phyloP scores from a whole-genome alignment of 164 flowering plant genomes.

The Taxillus chinensis region DNA sequence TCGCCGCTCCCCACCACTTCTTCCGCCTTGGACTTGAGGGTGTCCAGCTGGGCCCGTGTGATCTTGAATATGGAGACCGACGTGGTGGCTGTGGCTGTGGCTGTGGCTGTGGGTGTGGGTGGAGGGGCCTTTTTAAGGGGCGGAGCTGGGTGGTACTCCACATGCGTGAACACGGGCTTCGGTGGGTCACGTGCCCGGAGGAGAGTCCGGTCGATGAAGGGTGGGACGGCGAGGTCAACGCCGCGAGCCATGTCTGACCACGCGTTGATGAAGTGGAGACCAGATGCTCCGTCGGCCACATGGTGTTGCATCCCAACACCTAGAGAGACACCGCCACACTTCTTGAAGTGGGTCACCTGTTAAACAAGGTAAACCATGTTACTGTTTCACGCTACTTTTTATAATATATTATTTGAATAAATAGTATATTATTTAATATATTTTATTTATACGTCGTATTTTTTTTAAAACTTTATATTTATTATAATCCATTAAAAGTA shows the following conservation, averaged over 20 bases:
- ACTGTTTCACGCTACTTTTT: too few species aligned
- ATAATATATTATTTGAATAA: too few species aligned
- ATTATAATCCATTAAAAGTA: too few species aligned
- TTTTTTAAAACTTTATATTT: too few species aligned
- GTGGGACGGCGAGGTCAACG: conserved; percentile 34
- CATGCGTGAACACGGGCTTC: conserved; percentile 40
- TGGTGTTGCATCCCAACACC: conserved; percentile 79
- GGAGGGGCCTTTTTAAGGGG: too few species aligned
- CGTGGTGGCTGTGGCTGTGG: conserved; percentile 10
- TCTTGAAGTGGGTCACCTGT: conserved; percentile 53
- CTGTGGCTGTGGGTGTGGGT: background rate
- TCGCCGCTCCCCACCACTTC: conserved; percentile 26
- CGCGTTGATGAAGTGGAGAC: conserved; percentile 58
- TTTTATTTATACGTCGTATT: too few species aligned
- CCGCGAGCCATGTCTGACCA: conserved; percentile 70
- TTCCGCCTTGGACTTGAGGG: conserved; percentile 39
- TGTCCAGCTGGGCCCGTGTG: conserved; percentile 33
- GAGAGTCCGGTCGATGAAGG: conserved; percentile 59
- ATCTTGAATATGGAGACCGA: conserved; percentile 39
- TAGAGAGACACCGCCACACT: conserved; percentile 64
- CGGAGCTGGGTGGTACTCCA: conserved; percentile 58
- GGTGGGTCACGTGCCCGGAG: conserved; percentile 62
- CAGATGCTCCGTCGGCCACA: conserved; percentile 61
- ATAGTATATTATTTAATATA: too few species aligned
- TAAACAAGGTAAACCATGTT: too few species aligned